Conservation (phyloP, 1,284 basidiomycete genomes). For the Malassezia sp. region DNA sequence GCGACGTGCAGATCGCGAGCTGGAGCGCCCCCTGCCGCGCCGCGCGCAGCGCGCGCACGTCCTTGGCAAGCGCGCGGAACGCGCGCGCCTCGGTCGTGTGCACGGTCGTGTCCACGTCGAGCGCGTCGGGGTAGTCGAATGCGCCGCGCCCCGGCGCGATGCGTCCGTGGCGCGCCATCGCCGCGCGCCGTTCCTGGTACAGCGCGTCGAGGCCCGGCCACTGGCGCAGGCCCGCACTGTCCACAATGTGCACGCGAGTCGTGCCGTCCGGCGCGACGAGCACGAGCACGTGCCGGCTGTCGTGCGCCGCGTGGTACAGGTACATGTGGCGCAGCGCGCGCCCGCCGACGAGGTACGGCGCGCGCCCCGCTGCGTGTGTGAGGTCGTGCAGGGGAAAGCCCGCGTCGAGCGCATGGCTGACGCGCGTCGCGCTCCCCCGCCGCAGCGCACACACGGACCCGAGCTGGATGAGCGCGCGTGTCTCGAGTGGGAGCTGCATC, state of each 20-base stretch:
- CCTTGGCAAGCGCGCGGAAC: constrained; percentile 75
- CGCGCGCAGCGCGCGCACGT: constrained; percentile 57
- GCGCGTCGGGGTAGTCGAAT: constrained; percentile 61
- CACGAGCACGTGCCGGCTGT: constrained; percentile 76
- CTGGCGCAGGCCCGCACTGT: constrained; percentile 73
- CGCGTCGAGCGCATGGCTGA: constrained; percentile 70
- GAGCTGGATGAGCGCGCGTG: constrained; percentile 70
- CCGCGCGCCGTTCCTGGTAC: constrained; percentile 57
- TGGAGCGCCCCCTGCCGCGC: constrained; percentile 55
- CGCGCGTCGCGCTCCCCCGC: constrained; percentile 56
- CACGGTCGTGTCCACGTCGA: constrained; percentile 62
- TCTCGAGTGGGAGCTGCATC: constrained; percentile 73
- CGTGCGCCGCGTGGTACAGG: constrained; percentile 73
- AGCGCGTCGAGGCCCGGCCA: constrained; percentile 64
- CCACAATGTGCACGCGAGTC: constrained; percentile 66
- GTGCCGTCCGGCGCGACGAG: constrained; percentile 63
- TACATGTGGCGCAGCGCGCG: constrained; percentile 69
- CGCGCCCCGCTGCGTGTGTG: constrained; percentile 4
- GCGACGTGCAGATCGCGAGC: constrained; percentile 73
- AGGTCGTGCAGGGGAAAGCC: constrained; percentile 81
- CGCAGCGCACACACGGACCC: constrained; percentile 69
- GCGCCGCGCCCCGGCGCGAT: constrained; percentile 38
- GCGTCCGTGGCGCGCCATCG: constrained; percentile 30
- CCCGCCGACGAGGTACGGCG: constrained; percentile 63
- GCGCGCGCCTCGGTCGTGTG: constrained; percentile 69